These are phyloP conservation scores for Pseudogymnoascus sp. DNA, from an alignment of 2,329 filamentous ascomycete species.

Conservation along the genomic window DNA sequence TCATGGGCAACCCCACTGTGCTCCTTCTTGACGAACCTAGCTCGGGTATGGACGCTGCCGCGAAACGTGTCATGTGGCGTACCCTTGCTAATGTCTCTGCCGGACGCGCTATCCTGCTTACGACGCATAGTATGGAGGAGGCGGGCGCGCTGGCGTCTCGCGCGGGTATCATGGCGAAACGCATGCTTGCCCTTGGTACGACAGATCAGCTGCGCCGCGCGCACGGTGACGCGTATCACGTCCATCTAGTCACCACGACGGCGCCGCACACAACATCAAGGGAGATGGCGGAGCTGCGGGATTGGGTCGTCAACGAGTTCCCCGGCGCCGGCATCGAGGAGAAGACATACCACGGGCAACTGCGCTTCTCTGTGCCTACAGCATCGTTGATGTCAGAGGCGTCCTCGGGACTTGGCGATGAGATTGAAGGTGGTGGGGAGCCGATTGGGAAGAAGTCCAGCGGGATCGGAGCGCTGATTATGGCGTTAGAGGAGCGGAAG, in stretches of 20 bases:
- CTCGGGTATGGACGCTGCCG: conserved; percentile 80
- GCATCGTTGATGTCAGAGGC: neutral
- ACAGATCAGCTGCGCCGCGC: conserved; percentile 62
- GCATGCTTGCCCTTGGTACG: conserved; percentile 78
- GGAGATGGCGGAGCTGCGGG: conserved; percentile 58
- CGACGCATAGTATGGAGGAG: conserved; percentile 93
- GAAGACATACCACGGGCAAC: conserved; percentile 74
- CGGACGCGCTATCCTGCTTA: conserved; percentile 76
- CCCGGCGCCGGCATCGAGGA: conserved; percentile 59
- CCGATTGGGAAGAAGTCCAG: conserved; percentile 10
- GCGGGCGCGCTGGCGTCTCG: conserved; percentile 78
- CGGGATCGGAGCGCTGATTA: conserved; percentile 58
- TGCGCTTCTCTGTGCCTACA: conserved; percentile 71
- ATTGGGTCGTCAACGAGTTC: conserved; percentile 56
- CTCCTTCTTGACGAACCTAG: conserved; percentile 83
- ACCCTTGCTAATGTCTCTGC: conserved; percentile 66
- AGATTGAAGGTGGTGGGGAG: conserved; percentile 17
- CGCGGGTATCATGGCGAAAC: conserved; percentile 75
- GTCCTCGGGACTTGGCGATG: conserved; percentile 18
- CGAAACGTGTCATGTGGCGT: conserved; percentile 89
- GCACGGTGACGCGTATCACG: conserved; percentile 70
- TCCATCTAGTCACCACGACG: conserved; percentile 68
- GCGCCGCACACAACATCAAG: conserved; percentile 63
- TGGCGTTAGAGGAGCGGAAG: conserved; percentile 63
- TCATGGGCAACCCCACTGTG: conserved; percentile 87